These are phyloP conservation scores for Seminavis robusta DNA, from an alignment of 108 stramenopile genomes.

Conservation along the genomic window DNA sequence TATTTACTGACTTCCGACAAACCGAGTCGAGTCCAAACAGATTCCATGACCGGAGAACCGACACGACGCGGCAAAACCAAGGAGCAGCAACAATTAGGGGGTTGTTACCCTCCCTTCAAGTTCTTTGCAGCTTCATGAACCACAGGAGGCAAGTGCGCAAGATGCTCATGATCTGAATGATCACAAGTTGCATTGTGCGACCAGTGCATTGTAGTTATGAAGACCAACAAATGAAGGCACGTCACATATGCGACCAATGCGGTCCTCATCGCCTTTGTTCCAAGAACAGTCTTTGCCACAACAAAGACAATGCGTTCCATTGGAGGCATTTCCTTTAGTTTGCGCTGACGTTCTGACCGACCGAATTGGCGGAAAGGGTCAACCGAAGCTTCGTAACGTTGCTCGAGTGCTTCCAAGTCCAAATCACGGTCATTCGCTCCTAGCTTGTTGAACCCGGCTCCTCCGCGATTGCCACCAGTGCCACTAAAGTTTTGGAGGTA, in stretches of 20 bases:
- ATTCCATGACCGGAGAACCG: too few species aligned
- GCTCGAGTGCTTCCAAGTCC: conserved; percentile 86
- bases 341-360: conserved; percentile 77
- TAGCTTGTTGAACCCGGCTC: neutral
- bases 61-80: too few species aligned
- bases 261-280: conserved; percentile 85
- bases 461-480: conserved; percentile 13
- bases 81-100: too few species aligned
- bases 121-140: too few species aligned
- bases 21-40: too few species aligned
- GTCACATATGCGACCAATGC: conserved; percentile 79
- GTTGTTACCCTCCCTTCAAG: conserved; percentile 3
- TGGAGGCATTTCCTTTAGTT: conserved; percentile 85
- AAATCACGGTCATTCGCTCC: conserved; percentile 54
- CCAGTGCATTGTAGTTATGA: conserved; percentile 85
- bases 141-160: conserved; percentile 41
- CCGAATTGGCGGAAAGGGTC: conserved; percentile 89
- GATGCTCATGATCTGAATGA: conserved; percentile 21
- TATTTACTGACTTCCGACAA: too few species aligned
- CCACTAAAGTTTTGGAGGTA: conserved; percentile 74
- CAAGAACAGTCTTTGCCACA: conserved; percentile 71
- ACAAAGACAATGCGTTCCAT: conserved; percentile 85
- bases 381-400: conserved; percentile 84
- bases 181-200: conserved; percentile 42
- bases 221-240: conserved; percentile 80